These are phyloP conservation scores for Paramecium tetraurelia DNA, from an alignment of 73 alveolate genomes.

Conservation along the genomic window DNA sequence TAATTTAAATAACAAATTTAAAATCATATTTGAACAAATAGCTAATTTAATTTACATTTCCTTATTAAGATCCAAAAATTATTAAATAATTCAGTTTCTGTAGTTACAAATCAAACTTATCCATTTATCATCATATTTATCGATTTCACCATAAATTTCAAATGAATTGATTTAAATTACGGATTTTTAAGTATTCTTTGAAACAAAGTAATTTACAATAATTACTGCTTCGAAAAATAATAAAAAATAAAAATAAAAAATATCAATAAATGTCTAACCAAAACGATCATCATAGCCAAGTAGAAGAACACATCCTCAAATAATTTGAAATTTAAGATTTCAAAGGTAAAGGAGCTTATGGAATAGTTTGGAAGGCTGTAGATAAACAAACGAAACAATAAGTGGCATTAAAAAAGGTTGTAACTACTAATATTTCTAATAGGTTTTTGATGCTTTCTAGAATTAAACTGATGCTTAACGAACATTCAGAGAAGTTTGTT, in stretches of 20 bases:
- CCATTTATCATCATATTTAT: neutral
- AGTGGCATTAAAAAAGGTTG: constrained; percentile 67
- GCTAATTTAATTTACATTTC: neutral
- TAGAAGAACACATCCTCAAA: constrained; percentile 40
- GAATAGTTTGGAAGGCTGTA: constrained; percentile 71
- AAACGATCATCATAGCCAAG: neutral
- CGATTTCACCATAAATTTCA: neutral
- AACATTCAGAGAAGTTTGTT: constrained; percentile 83
- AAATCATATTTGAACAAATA: neutral
- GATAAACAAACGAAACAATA: constrained; percentile 66
- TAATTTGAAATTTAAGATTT: neutral
- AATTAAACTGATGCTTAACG: constrained; percentile 76
- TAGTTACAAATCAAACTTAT: too few species aligned
- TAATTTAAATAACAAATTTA: neutral
- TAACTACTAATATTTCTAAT: neutral
- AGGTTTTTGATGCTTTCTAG: constrained; percentile 70
- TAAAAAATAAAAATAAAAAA: neutral
- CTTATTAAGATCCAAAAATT: too few species aligned
- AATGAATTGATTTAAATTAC: neutral
- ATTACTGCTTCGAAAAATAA: neutral
- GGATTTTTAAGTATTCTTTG: neutral
- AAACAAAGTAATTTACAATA: neutral
- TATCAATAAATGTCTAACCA: constrained; percentile 21
- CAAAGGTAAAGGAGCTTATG: constrained; percentile 73
- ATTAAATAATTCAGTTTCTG: too few species aligned